Evolutionary conservation across 2,329 filamentous ascomycete genomes (phyloP), one percentile per base, ranked within the genome.

Genomic region (Penicillium thymicola): DNA sequence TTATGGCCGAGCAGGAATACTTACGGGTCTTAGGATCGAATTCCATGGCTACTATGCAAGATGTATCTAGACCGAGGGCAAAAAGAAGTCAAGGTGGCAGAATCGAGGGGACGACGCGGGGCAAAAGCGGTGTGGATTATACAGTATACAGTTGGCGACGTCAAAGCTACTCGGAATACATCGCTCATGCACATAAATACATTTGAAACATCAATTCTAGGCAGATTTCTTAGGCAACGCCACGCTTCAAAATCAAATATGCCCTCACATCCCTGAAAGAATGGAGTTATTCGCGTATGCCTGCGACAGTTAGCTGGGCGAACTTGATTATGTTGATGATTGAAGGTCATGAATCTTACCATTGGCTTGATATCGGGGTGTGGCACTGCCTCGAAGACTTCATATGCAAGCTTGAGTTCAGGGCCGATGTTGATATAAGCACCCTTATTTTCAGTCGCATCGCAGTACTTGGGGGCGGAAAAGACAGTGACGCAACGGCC

Each of bases 401-500:
- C 85, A 78, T 90, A 99, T 37, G 90, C 80, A 67, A 97, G 87
- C 81, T 97, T 95, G 73, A 95, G 90, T 60, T 96, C 90, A 16
- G 90, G 84, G 32, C 90, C 89, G 63, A 99, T 89, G 76, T 99
- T 97, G 83, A 99, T 99, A 76, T 95, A 99, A 18, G 94, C 94
- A 62, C 94, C 94, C 79, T 92, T 94, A 78, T 99, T 99, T 79
- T 96, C 93, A 0, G 94, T 97, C 67, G 91, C 91, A 73, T 99
- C 94, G 76, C 94, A 99, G 75, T 99, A 99, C 75, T 87, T 96
- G 38, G 94, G 94, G 27, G 94, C 94, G 40, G 93, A 97, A 81
- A 99, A 99, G 66, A 99, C 94, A 45, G 94, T 99, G 67, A 99
- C 97, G 74, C 94, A 99, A 67, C 86, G 88, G 62, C 93, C 94